A percentile compares a stretch with the other conserved stretches of the same genome.
phyloP scores from a whole-genome alignment of 768 basidiomycete genomes.

The Russula sp. region DNA sequence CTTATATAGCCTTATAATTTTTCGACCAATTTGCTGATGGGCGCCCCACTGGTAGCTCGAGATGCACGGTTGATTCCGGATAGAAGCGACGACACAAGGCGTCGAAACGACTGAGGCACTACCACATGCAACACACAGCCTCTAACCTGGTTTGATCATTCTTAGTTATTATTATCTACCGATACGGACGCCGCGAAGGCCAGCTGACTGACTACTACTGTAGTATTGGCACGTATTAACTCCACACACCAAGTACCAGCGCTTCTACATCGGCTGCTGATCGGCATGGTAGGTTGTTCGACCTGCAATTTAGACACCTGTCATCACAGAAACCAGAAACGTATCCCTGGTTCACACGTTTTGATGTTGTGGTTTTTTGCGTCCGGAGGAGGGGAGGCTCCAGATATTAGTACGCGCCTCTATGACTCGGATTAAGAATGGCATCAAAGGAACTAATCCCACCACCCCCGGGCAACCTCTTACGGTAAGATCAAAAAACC shows the following conservation, averaged over 20 bases:
- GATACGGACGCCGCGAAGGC: neutral
- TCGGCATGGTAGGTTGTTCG: no score
- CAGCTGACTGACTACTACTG: neutral
- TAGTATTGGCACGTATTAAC: neutral
- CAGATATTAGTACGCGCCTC: no score
- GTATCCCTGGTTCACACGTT: neutral
- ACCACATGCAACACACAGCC: neutral
- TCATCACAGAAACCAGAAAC: neutral
- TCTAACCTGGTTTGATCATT: neutral
- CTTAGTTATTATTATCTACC: neutral
- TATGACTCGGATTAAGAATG: neutral
- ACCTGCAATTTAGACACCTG: neutral
- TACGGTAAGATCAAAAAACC: neutral
- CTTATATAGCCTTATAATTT: no score
- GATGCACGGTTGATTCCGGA: slow-evolving; percentile 1
- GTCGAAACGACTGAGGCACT: neutral
- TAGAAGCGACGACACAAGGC: neutral
- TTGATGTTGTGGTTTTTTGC: neutral
- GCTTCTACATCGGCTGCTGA: neutral
- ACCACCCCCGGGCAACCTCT: neutral
- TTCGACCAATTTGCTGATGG: no score
- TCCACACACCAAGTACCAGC: neutral
- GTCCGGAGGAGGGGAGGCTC: no score
- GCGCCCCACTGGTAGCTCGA: neutral
- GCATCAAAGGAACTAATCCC: neutral